Conservation (phyloP, 2,329 filamentous ascomycete genomes). For the Elsinoe australis region DNA sequence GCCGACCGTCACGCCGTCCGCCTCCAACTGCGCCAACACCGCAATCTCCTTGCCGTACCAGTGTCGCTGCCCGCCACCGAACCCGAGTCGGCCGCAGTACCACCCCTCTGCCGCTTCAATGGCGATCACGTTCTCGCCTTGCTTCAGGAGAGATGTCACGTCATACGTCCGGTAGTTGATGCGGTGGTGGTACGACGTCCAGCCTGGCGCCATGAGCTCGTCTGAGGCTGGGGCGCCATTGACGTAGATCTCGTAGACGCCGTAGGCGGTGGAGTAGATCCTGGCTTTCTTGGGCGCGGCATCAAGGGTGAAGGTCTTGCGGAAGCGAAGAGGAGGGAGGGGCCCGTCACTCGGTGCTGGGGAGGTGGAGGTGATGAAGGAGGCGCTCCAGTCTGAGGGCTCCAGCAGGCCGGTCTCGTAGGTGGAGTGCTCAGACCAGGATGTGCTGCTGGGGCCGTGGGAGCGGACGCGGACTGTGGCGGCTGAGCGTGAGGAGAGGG, state of each 20-base stretch:
- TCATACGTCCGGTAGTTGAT: constrained; percentile 50
- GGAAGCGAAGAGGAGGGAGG: constrained; percentile 24
- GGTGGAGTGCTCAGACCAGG: constrained; percentile 10
- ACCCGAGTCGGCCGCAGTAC: constrained; percentile 39
- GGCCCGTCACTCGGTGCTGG: not conserved
- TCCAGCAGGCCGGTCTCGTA: not conserved
- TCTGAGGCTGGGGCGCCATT: constrained; percentile 37
- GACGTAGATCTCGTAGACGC: constrained; percentile 42
- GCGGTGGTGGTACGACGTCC: constrained; percentile 45
- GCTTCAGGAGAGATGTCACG: constrained; percentile 37
- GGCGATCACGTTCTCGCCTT: constrained; percentile 35
- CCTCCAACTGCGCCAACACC: constrained; percentile 35
- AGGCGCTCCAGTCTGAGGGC: not conserved
- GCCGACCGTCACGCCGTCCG: constrained; percentile 29
- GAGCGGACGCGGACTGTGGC: constrained; percentile 17
- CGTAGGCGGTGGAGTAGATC: constrained; percentile 42
- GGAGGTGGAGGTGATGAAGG: constrained; percentile 15
- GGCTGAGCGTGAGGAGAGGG: not conserved
- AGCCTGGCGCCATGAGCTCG: constrained; percentile 42
- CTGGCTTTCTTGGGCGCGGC: constrained; percentile 28
- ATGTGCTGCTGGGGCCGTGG: not conserved
- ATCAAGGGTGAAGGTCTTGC: constrained; percentile 30
- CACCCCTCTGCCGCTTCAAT: constrained; percentile 45
- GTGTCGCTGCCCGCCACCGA: constrained; percentile 26
- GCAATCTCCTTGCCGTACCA: constrained; percentile 38